Evolutionary conservation across 2,329 filamentous ascomycete species (phyloP).

Genomic region (Epichloe sylvatica): DNA sequence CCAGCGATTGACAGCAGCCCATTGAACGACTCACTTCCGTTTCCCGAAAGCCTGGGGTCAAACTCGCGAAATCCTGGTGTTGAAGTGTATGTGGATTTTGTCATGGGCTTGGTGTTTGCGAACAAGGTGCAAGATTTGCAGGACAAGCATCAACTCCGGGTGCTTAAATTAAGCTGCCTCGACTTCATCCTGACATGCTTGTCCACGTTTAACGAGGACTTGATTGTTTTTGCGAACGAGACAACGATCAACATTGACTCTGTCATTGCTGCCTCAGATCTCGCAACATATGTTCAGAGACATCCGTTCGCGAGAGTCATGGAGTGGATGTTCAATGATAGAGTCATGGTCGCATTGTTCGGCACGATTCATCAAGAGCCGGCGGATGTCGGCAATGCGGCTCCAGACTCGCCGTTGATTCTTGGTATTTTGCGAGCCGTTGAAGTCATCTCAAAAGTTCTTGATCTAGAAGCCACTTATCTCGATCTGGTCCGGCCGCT

Average conservation of each 20-base stretch:
- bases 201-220: conserved; percentile 81
- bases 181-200: conserved; percentile 71
- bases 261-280: conserved; percentile 57
- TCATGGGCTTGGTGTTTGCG: conserved; percentile 64
- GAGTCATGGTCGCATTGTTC: conserved; percentile 68
- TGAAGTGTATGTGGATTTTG: conserved; percentile 85
- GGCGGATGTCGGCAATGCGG: conserved; percentile 54
- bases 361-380: conserved; percentile 64
- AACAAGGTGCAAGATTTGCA: conserved; percentile 49
- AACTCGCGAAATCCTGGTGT: conserved; percentile 68
- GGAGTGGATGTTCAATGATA: conserved; percentile 97
- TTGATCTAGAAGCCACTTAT: conserved; percentile 84
- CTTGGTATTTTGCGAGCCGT: conserved; percentile 67
- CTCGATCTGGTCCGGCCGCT: conserved; percentile 74
- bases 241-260: conserved; percentile 62
- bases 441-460: conserved; percentile 66
- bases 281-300: conserved; percentile 67
- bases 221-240: conserved; percentile 72
- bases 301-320: conserved; percentile 91
- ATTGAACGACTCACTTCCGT: conserved; percentile 65
- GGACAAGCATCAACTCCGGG: conserved; percentile 54
- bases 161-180: conserved; percentile 68
- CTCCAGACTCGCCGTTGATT: conserved; percentile 68
- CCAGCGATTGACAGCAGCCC: conserved; percentile 48
- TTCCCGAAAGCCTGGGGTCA: conserved; percentile 72